Base-by-base conservation (phyloP, 441 rosid genomes). In the Bruguiera hainesii region DNA sequence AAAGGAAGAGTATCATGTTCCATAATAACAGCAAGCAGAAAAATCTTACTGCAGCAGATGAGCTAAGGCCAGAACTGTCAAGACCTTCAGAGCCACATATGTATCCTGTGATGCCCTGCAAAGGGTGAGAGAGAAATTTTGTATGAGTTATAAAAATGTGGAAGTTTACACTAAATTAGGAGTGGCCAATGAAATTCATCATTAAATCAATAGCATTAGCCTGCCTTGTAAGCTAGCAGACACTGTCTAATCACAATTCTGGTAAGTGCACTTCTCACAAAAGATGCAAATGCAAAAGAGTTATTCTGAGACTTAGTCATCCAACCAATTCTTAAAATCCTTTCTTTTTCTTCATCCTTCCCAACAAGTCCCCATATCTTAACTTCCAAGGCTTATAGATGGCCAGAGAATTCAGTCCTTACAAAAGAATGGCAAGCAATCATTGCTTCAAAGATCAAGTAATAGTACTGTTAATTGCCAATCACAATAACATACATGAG, bases 21-120 rank as follows among this genome's bases (percentile, higher is more conserved):
- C 66, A 64, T 55, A 68, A 66, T n/a, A 7, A 65, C 67, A 68
- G 49, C 61, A 73, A 58, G 53, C 35, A 18, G 61, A 71, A 59
- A 59, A 71, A 66, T 84, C 98, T 81, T 83, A 94, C 98, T 49
- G 99, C 97, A 74, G 99, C 97, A 64, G 98, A 94, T 70, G 99
- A 94, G 82, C 99, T 94, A 75, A 94, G 98, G 67, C 99, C 99
- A 28, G 97, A 87, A 76, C 97, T 84, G 71, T 94, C 97, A 81
- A 94, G 86, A 75, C 89, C 93, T 77, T 87, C 83, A 57, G 96
- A 83, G 67, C 98, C 98, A 78, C 83, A 87, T 62, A 89, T 85
- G 79, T 82, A 94, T 55, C 99, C 98, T 63, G 77, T 80, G 67
- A 94, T 85, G 39, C 99, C 99, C 99, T 91, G 89, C 70, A 84